Evolutionary conservation across 208 protist species (phyloP), one percentile per base, ranked within the genome.

Genomic region (Leishmania gerbilli): DNA sequence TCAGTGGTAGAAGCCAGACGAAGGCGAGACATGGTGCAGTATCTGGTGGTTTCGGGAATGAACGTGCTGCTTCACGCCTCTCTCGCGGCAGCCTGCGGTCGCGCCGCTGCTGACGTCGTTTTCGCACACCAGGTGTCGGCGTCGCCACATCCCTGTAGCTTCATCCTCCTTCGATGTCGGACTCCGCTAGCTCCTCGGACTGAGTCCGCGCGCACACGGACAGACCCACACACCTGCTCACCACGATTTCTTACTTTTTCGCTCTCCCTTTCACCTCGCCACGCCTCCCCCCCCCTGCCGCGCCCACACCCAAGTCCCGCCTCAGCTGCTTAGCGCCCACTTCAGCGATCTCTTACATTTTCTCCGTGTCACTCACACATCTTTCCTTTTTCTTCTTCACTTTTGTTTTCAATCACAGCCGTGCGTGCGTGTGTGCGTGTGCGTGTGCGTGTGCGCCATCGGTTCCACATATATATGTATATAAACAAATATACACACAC

Each of bases 331-430:
- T 67, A 24, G 8, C 15, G 15, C 15, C 72, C 72, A 0, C 51
- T 49, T 56, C 47, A 49, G 21, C 11, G 34, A 27, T 56, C 62
- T 47, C 62, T 4, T 34, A 49, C 56, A 2, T 49, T 74, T 51
- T 77, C 13, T 72, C 11, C 74, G 34, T 47, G 5, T 58, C 31
- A 0, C 58, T 47, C 55, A 5, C 51, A 53, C 55, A 5, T 56
- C 11, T 55, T 58, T 58, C 37, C 0, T 68, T 86, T 77, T 79
- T 65, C 71, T 74, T 77, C 68, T 49, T 79, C 55, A 31, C 75
- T 45, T 72, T 74, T 78, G 58, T 8, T 17, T 47, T 49, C 2
- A 47, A 21, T 0, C n/a, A 34, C 19, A 47, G 11, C 1, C 15
- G 51, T 21, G 0, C 2, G 51, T 17, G 51, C 17, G 15, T 1